These are phyloP conservation scores for Fistulinella prunicolor DNA, from an alignment of 768 basidiomycete genomes.

Conservation along the genomic window DNA sequence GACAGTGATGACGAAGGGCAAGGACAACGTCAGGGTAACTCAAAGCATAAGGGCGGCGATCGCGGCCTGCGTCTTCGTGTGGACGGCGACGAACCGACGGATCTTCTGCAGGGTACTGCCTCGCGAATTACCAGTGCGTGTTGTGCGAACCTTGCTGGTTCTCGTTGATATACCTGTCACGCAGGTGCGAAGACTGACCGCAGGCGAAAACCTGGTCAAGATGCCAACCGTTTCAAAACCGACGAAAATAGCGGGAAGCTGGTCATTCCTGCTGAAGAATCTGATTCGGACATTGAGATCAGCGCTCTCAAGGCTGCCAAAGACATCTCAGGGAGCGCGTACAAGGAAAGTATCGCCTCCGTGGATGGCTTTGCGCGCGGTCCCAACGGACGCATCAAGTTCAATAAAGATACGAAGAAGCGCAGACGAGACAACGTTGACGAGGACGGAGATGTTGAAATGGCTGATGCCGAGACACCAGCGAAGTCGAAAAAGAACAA, in stretches of 20 bases:
- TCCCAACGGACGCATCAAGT: constrained; percentile 80
- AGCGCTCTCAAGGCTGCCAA: constrained; percentile 43
- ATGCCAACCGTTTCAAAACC: constrained; percentile 81
- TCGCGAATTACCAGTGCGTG: constrained; percentile 67
- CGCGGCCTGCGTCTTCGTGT: constrained; percentile 67
- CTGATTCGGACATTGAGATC: constrained; percentile 44
- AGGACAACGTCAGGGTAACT: constrained; percentile 26
- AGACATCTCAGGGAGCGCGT: constrained; percentile 69
- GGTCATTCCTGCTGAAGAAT: constrained; percentile 62
- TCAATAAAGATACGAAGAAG: constrained; percentile 97
- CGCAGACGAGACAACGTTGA: constrained; percentile 70
- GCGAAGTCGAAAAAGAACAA: constrained; percentile 45
- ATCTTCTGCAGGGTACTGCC: constrained; percentile 80
- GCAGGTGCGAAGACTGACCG: constrained; percentile 46
- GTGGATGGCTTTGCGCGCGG: constrained; percentile 90
- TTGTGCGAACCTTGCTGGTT: background rate
- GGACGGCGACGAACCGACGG: constrained; percentile 94
- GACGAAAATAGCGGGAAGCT: constrained; percentile 83
- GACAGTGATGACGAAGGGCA: constrained; percentile 62
- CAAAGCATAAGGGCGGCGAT: constrained; percentile 37
- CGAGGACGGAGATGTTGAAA: constrained; percentile 63
- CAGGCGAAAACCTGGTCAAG: constrained; percentile 79
- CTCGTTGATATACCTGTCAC: constrained; percentile 5
- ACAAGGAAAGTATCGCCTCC: constrained; percentile 77
- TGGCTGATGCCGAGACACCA: constrained; percentile 65